phyloP scores from a whole-genome alignment of 495 filamentous ascomycete genomes.

The Penicillium antarcticum region DNA sequence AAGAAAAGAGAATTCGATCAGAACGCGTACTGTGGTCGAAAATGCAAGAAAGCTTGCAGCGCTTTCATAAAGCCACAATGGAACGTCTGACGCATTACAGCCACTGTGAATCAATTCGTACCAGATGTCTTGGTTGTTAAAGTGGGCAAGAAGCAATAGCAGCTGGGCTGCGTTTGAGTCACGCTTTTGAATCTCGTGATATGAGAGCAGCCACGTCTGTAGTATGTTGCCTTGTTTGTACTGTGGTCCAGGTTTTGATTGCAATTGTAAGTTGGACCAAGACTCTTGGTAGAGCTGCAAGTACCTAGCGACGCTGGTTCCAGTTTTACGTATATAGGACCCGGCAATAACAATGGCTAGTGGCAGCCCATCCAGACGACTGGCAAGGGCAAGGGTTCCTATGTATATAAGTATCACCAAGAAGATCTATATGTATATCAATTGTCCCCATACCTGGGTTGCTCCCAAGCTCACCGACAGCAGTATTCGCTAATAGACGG shows the following conservation, averaged over 20 bases:
- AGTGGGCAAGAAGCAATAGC: slow-evolving; percentile 42
- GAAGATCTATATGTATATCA: not conserved
- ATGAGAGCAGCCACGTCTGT: slow-evolving; percentile 46
- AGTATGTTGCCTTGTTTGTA: slow-evolving; percentile 37
- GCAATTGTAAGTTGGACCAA: slow-evolving; percentile 35
- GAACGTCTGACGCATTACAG: slow-evolving; percentile 9
- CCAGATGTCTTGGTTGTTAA: slow-evolving; percentile 52
- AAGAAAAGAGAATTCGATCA: slow-evolving; percentile 32
- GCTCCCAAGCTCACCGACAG: not conserved
- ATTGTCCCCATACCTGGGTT: slow-evolving; percentile 5
- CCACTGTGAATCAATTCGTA: slow-evolving; percentile 36
- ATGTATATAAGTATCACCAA: slow-evolving; percentile 13
- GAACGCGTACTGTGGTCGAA: too few relatives aligned
- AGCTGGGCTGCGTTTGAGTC: slow-evolving; percentile 33
- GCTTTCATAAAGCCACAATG: slow-evolving; percentile 32
- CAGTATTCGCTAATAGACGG: not conserved
- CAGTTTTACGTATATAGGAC: slow-evolving; percentile 36
- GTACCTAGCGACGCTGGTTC: slow-evolving; percentile 31
- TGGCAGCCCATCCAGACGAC: slow-evolving; percentile 37
- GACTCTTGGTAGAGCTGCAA: slow-evolving; percentile 36
- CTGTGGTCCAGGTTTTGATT: slow-evolving; percentile 24
- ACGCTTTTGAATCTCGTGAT: slow-evolving; percentile 32
- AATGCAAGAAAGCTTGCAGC: too few relatives aligned
- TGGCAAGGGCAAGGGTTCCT: slow-evolving; percentile 21
- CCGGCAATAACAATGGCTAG: slow-evolving; percentile 42